Evolutionary conservation across 2,329 filamentous ascomycete genomes (phyloP), one percentile per base, ranked within the genome.

Genomic region (Fusarium denticulatum): DNA sequence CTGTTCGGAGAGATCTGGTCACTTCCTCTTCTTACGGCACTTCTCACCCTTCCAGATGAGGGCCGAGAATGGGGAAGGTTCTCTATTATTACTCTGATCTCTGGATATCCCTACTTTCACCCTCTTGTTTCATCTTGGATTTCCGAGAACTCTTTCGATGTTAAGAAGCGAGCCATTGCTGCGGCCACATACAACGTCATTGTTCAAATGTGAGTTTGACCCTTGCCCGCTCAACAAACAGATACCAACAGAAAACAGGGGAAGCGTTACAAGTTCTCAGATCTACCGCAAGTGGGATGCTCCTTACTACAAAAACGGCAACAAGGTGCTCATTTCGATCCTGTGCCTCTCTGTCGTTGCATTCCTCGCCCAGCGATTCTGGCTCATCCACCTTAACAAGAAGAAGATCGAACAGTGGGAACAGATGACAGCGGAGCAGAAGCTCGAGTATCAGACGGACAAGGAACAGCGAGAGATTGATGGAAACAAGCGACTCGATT

Each of bases 21-120:
- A 43, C 76, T 90, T 52, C 84, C 86, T 0, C 77, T 90, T 22
- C 81, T 90, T 16, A 84, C 88, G 20, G 85, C 86, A 0, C 80
- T 90, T 18, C 81, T 88, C 40, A 82, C 84, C 0, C 78, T 90
- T 0, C 87, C 88, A 0, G 80, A 84, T 16, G 81, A 81, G 26
- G 85, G 84, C 2, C 83, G 84, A 26, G 81, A 86, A 20, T 91
- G 89, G 89, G 80, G 80, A 1, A 81, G 87, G 22, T 91, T 86
- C 81, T 80, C 83, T 3, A 78, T 90, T 36, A 82, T 87, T 22
- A 87, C 86, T 2, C 75, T 91, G 43, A 83, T 90, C 37, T 83
- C 88, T 16, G 87, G 88, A 5, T 86, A 87, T 64, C 89, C 89
- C 0, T 90, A 90, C 74, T 87, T 89, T 60, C 89, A 90, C 72